phyloP scores from a whole-genome alignment of 805 yeast genomes.

The Candida maris region DNA sequence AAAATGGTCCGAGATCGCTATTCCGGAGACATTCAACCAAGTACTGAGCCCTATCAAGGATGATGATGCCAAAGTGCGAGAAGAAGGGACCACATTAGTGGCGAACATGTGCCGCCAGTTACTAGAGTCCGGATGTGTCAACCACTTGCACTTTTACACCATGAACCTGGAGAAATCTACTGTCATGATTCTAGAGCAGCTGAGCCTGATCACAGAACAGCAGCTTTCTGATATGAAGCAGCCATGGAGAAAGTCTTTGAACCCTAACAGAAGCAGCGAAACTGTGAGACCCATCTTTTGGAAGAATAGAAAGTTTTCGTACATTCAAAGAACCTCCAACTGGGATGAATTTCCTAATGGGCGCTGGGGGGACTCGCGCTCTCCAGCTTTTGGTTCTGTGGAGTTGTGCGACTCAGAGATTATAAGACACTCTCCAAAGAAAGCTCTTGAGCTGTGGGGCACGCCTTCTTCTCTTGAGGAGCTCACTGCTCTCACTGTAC shows the following conservation, averaged over 20 bases:
- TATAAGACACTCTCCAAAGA: constrained; percentile 77
- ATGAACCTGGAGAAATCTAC: constrained; percentile 95
- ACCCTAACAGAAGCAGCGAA: constrained; percentile 75
- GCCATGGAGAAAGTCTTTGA: constrained; percentile 93
- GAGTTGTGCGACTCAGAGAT: constrained; percentile 77
- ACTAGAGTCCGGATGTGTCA: constrained; percentile 65
- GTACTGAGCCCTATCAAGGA: constrained; percentile 79
- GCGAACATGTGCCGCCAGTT: constrained; percentile 78
- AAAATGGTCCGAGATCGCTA: constrained; percentile 81
- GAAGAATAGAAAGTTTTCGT: constrained; percentile 89
- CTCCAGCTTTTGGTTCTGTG: constrained; percentile 94
- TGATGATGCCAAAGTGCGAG: constrained; percentile 85
- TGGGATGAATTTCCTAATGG: constrained; percentile 99
- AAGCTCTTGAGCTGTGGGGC: constrained; percentile 87
- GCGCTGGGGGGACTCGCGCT: constrained; percentile 96
- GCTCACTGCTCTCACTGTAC: constrained; percentile 57
- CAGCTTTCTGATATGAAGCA: constrained; percentile 25
- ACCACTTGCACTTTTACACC: constrained; percentile 92
- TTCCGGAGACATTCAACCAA: constrained; percentile 71
- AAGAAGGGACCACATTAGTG: constrained; percentile 76
- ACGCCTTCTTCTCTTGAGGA: constrained; percentile 60
- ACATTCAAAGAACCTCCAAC: constrained; percentile 81
- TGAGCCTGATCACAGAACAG: constrained; percentile 45
- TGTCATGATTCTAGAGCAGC: constrained; percentile 75
- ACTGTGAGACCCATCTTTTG: constrained; percentile 92